Evolutionary conservation across 257 asterid species (phyloP), one percentile per base, ranked within the genome.

Genomic region (Coffea canephora): DNA sequence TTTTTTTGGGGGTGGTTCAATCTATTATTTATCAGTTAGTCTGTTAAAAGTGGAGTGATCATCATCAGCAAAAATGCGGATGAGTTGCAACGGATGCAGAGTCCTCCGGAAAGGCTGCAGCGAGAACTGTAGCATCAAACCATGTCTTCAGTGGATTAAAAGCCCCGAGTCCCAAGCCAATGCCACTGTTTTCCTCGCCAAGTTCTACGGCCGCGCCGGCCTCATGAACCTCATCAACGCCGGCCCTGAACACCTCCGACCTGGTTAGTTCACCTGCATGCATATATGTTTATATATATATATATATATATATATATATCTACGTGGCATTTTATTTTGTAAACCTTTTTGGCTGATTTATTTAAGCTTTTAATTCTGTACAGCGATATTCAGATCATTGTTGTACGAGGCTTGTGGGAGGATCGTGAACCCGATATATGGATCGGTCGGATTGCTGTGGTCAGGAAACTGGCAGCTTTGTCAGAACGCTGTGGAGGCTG

Each of bases 201-300:
- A 94, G 77, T 94, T 92, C 79, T 94, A 92, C 83, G 98, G 98
- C 85, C 96, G 97, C 31, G 97, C 97, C 18, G 97, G 98, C 11
- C 93, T 94, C 13, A 77, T 94, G 85, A 91, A 92, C 86, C 95
- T 94, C 70, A 83, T 94, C 75, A 87, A 94, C 86, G 96, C 94
- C 79, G 96, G 91, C 39, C 92, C 98, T 0, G 79, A 83, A 0
- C 88, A 91, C 64, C 94, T 88, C 78, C 97, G 98, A 41, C 96
- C 98, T 71, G 98, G 98, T 88, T 14, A 25, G 78, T 77, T 12
- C 39, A 21, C 54, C 1, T 27, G 0, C 41, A 19, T 59, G 27
- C 68, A 19, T 71, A 50, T 41, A 0, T 39, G 43, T 39, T 39
- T 8, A 8, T 5, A 31, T 31, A 31, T 31, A 31, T 31, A 31